Evolutionary conservation across 169 alveolate species (phyloP).

Genomic region (Plasmodium fragile): DNA sequence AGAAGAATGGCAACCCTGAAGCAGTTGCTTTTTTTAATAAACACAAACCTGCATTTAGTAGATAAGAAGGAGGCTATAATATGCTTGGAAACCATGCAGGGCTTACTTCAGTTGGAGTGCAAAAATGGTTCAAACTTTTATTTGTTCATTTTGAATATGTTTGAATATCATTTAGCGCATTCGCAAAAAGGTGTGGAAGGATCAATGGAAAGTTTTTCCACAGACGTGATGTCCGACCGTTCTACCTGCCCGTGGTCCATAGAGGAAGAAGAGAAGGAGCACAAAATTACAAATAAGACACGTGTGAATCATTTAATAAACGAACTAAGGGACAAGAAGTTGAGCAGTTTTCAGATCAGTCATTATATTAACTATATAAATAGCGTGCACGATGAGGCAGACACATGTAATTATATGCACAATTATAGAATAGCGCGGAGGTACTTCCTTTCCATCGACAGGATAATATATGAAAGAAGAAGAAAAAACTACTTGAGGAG

Average conservation of each 20-base stretch:
- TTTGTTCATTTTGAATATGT: slow-evolving; percentile 38
- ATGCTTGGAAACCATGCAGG: slow-evolving; percentile 19
- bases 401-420: neutral
- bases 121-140: slow-evolving; percentile 20
- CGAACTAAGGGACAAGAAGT: neutral
- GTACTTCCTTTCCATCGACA: slow-evolving; percentile 17
- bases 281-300: neutral
- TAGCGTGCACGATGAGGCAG: neutral
- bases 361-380: slow-evolving; percentile 51
- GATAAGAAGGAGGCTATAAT: slow-evolving; percentile 4
- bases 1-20: neutral
- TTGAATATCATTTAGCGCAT: neutral
- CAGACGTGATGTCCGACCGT: neutral
- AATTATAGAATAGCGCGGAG: neutral
- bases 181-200: neutral
- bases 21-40: slow-evolving; percentile 30
- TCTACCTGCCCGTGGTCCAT: neutral
- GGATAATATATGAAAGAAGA: slow-evolving; percentile 33
- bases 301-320: neutral
- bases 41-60: slow-evolving; percentile 12
- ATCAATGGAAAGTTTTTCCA: neutral
- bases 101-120: neutral
- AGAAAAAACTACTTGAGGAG: neutral
- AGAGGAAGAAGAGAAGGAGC: neutral
- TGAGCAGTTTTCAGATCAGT: neutral